Base-by-base conservation (phyloP, 2,329 filamentous ascomycete species). In the Alternaria burnsii region DNA sequence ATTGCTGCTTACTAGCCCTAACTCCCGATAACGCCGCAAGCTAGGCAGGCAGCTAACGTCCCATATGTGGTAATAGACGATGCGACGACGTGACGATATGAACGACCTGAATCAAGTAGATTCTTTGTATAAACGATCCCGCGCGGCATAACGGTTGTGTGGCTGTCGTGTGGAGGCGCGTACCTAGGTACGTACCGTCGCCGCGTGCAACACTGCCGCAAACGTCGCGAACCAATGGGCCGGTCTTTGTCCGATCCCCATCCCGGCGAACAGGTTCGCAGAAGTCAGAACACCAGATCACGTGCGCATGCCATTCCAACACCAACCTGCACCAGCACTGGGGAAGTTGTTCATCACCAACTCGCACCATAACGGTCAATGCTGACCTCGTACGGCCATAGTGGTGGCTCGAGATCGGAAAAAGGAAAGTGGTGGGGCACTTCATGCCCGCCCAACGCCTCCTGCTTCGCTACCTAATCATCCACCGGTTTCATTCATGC, bases 1-100 rank as follows among this genome's bases (percentile, higher is more conserved):
- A 55, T 51, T 12, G 42, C 30, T 52, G 46, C 26, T 52, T 55
- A 61, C 46, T 48, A 40, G 58, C 61, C 24, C 47, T 48, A 36
- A 58, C 46, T 48, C 20, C 61, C 61, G 58, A 38, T 58, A 59
- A 62, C 32, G 55, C 55, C 61, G 61, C 38, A 14, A 16, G 30
- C 30, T 40, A 34, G n/a, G 4, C 20, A 20, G 7, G 11, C 42
- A 34, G 16, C 44, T 41, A 40, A n/a, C 36, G 16, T 10, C 11
- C 10, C 22, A 24, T 30, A 40, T 50, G 42, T 47, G 38, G 28
- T 52, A 24, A 47, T 60, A 28, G 44, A 56, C 40, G 9, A 48
- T 32, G 24, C 22, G 24, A 28, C 40, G 9, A 48, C 26, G 18
- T n/a, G 24, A 28, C 32, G 26, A 34, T 22, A 22, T 18, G 8